Conservation (phyloP, 352 stramenopile genomes). For the Globisporangium echinulatum region DNA sequence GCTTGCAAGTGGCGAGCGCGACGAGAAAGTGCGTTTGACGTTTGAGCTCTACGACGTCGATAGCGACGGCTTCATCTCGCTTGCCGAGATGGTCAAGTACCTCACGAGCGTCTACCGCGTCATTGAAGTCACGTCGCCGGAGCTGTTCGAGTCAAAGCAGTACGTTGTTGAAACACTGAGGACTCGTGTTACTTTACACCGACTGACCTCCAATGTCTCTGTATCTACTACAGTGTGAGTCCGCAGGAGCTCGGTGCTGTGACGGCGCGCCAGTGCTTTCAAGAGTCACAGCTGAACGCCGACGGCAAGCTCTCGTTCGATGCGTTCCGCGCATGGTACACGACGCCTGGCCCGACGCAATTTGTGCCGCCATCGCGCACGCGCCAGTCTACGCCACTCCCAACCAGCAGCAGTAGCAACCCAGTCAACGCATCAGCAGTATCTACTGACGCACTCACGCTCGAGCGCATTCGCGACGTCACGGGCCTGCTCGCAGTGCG, state of each 20-base stretch:
- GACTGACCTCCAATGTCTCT: background rate
- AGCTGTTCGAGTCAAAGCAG: constrained; percentile 70
- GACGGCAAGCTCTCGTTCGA: constrained; percentile 72
- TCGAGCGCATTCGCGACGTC: constrained; percentile 35
- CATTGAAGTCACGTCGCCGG: constrained; percentile 55
- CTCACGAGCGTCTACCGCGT: constrained; percentile 81
- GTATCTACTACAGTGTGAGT: constrained; percentile 29
- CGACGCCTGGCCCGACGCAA: constrained; percentile 46
- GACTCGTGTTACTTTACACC: background rate
- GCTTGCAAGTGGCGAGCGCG: constrained; percentile 69
- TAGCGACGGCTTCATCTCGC: constrained; percentile 76
- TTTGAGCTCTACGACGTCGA: constrained; percentile 87
- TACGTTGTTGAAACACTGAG: constrained; percentile 14
- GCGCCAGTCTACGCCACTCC: background rate
- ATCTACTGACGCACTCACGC: constrained; percentile 12
- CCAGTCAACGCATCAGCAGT: background rate
- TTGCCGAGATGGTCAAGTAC: constrained; percentile 85
- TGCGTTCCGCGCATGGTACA: constrained; percentile 76
- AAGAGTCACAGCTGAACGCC: constrained; percentile 49
- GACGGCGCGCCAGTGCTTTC: constrained; percentile 73
- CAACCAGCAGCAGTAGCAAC: background rate
- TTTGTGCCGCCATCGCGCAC: constrained; percentile 12
- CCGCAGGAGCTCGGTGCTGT: constrained; percentile 56
- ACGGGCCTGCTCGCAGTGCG: constrained; percentile 47
- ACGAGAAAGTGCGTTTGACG: constrained; percentile 78